Evolutionary conservation across 1,284 basidiomycete species (phyloP).

Genomic region (Irpex sp.): DNA sequence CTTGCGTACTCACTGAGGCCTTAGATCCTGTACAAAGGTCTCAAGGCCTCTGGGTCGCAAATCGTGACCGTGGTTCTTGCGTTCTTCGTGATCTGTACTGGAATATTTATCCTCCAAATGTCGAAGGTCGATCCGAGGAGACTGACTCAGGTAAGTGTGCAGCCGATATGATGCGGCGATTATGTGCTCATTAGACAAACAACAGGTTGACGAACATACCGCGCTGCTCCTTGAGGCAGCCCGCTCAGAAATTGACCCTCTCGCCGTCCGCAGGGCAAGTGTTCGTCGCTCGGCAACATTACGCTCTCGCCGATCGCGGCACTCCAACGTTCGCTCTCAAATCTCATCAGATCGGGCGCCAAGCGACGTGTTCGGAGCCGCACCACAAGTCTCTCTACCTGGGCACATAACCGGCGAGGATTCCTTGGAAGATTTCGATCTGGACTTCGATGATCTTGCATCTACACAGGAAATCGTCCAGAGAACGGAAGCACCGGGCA

Average conservation of each 20-base stretch:
- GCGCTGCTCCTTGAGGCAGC: slow-evolving; percentile 26
- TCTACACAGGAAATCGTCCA: slow-evolving; percentile 21
- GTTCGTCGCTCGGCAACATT: slow-evolving; percentile 19
- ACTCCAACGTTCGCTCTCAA: slow-evolving; percentile 13
- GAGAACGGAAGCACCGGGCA: slow-evolving; percentile 24
- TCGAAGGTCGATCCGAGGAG: slow-evolving; percentile 55
- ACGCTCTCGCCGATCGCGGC: slow-evolving; percentile 21
- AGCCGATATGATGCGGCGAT: neutral
- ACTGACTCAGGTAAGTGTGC: slow-evolving; percentile 28
- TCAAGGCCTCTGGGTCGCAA: slow-evolving; percentile 48
- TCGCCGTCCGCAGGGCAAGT: slow-evolving; percentile 19
- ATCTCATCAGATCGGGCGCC: slow-evolving; percentile 4
- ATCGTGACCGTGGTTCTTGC: slow-evolving; percentile 62
- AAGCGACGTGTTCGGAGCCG: neutral
- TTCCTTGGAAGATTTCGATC: slow-evolving; percentile 11
- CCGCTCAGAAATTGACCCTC: slow-evolving; percentile 25
- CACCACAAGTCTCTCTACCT: slow-evolving; percentile 3
- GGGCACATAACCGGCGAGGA: slow-evolving; percentile 2
- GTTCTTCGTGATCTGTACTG: slow-evolving; percentile 52
- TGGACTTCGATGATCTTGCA: slow-evolving; percentile 17
- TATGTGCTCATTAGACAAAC: neutral
- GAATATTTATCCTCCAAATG: slow-evolving; percentile 66
- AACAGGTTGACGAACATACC: slow-evolving; percentile 25
- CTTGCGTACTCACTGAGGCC: neutral
- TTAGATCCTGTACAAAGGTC: slow-evolving; percentile 60